Percentiles rank a stretch among this genome's conserved stretches.
These are phyloP conservation scores for Filobasidium floriforme DNA, from an alignment of 768 basidiomycete genomes.

Conservation along the genomic window DNA sequence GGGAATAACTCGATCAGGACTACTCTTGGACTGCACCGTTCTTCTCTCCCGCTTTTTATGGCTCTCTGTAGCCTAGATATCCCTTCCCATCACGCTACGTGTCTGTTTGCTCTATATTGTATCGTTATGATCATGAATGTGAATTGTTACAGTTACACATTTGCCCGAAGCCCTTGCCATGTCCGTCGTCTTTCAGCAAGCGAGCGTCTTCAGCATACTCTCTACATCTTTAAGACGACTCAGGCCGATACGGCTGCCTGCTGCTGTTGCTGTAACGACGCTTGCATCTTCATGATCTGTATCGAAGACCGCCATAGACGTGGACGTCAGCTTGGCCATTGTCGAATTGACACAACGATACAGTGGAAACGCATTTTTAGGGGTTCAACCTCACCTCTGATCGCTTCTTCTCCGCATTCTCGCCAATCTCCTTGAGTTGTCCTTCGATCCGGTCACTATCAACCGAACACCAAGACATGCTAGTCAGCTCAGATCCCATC, in stretches of 20 bases:
- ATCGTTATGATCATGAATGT: not conserved
- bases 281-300: slow-evolving; percentile 5
- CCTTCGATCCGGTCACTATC: slow-evolving; percentile 55
- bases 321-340: not conserved
- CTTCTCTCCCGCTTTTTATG: slow-evolving; percentile 21
- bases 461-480: not conserved
- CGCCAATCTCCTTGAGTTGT: slow-evolving; percentile 70
- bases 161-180: not conserved
- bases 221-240: not conserved
- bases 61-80: slow-evolving; percentile 43
- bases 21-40: slow-evolving; percentile 44
- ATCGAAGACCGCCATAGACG: not conserved
- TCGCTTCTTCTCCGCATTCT: slow-evolving; percentile 73
- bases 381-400: slow-evolving; percentile 61
- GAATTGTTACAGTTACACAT: not conserved
- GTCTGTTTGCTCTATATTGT: not conserved
- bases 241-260: not conserved
- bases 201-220: no score
- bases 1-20: slow-evolving; percentile 47
- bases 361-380: no score
- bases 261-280: not conserved
- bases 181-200: not conserved
- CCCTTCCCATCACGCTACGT: slow-evolving; percentile 6
- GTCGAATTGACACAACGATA: no score
- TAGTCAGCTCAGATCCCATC: no score